Evolutionary conservation across 495 filamentous ascomycete species (phyloP).

Genomic region (Penicillium longicatenatum): DNA sequence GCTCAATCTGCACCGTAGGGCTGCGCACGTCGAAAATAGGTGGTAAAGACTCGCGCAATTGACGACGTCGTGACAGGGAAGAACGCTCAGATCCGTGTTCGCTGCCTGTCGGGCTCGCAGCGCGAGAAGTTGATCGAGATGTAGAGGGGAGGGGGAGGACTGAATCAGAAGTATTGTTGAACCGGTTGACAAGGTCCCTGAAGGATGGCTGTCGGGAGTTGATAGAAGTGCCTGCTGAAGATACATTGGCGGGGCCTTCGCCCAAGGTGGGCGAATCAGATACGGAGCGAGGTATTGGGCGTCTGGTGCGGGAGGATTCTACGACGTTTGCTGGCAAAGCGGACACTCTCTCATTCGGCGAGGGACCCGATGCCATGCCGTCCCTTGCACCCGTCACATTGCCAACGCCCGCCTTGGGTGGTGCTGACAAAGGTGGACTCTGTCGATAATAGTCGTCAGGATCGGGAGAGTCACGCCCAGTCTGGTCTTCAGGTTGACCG

Average conservation of each 20-base stretch:
- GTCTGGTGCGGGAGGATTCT: slow-evolving; percentile 27
- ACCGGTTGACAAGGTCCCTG: slow-evolving; percentile 62
- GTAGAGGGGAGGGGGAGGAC: slow-evolving; percentile 49
- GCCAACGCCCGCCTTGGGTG: slow-evolving; percentile 29
- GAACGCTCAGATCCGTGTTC: slow-evolving; percentile 26
- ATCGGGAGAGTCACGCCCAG: slow-evolving; percentile 46
- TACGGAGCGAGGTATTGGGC: slow-evolving; percentile 34
- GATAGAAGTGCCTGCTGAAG: slow-evolving; percentile 23
- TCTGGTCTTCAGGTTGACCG: slow-evolving; percentile 15
- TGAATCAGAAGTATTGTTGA: slow-evolving; percentile 59
- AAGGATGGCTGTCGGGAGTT: slow-evolving; percentile 54
- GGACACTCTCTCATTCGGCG: slow-evolving; percentile 26
- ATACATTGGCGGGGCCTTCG: slow-evolving; percentile 14
- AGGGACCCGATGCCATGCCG: slow-evolving; percentile 24
- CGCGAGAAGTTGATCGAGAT: slow-evolving; percentile 36
- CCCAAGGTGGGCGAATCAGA: slow-evolving; percentile 38
- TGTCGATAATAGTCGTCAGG: slow-evolving; percentile 57
- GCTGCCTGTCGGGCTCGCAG: slow-evolving; percentile 37
- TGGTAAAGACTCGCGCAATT: slow-evolving; percentile 26
- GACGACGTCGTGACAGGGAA: slow-evolving; percentile 31
- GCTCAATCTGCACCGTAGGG: slow-evolving; percentile 12
- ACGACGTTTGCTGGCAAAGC: slow-evolving; percentile 32
- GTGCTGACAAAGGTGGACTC: slow-evolving; percentile 29
- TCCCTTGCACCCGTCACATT: slow-evolving; percentile 28
- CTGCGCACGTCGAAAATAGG: slow-evolving; percentile 10